Evolutionary conservation across 306 rosid species (phyloP), one percentile per base, ranked within the genome.

Genomic region (Inga oerstediana): DNA sequence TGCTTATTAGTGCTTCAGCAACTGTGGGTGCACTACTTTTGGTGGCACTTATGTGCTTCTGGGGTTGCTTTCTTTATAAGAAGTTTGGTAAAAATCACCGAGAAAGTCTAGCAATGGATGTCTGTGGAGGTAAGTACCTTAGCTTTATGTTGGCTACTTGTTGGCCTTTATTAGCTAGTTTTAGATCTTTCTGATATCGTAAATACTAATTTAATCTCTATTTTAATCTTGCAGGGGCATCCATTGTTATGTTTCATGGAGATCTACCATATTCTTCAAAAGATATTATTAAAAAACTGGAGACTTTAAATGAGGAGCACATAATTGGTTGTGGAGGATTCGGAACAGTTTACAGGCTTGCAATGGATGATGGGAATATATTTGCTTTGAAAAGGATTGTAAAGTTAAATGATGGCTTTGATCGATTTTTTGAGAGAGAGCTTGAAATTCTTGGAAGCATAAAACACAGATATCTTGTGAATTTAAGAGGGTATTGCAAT

Each of bases 1-100:
- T 96, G 72, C 91, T 96, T 84, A 96, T 93, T 74, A 96, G 99
- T 92, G 99, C 99, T 79, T 91, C 90, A 39, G 99, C 99, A 79
- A 96, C 99, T 79, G 96, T 96, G 81, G 99, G 99, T 12, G 99
- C 98, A 46, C 86, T 96, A 59, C 98, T 96, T 84, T 91, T 96
- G 89, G 99, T 95, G 52, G 99, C 99, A 80, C 99, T 95, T 62
- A 95, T 95, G 99, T 93, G 99, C 84, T 95, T 95, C 88, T 95
- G 99, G 99, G 99, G 99, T 79, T 95, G 99, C 89, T 95, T 92
- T 82, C 93, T 95, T 20, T 95, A 95, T 76, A 95, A 93, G 76
- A 95, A 93, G 88, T 93, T 95, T 37, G 97, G 98, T 70, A 96
- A 93, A 89, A 87, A 82, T 70, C 96, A 93, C 83, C 80, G 67